Evolutionary conservation across 2,329 filamentous ascomycete species (phyloP), one percentile per base, ranked within the genome.

Genomic region (Cladosporium phlei): DNA sequence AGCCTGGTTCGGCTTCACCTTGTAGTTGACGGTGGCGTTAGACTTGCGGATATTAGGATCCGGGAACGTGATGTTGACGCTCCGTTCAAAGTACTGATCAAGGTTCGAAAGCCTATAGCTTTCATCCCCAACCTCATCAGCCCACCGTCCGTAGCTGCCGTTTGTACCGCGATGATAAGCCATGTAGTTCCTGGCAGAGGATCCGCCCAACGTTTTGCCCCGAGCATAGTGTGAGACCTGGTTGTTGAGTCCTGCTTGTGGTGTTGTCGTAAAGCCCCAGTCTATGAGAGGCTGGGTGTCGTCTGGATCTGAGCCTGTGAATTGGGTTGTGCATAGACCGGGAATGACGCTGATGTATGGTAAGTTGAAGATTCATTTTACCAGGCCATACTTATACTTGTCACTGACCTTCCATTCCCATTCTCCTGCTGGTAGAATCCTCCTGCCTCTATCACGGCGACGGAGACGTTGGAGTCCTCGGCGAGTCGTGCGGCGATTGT

Each of bases 61-160:
- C 45, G 59, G 49, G 25, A 54, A 42, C 9, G 55, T 56, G 22
- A 56, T 51, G 14, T 50, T 48, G 3, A 53, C n/a, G 21, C 46
- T 51, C 21, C 50, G 47, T 38, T 60, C 12, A 52, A 55, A 56
- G 40, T 51, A 55, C 37, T 52, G 46, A 48, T 63, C 32, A 28
- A 62, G 29, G 35, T 60, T 57, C 33, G 52, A 49, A 34, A 56
- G 65, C 3, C 49, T 51, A 29, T 62, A 62, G 37, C 60, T 50
- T 24, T 63, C 27, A 38, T 69, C 66, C 3, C 53, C 62, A 5
- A 68, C 64, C 24, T 58, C 51, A 33, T 68, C 57, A 1, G 65
- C 66, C 67, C 67, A 69, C 37, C 46, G 46, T 39, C 64, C 55
- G 46, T 65, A 56, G 12, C 58, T 56, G 5, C 55, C 61, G 11